phyloP scores from a whole-genome alignment of 164 flowering plant genomes.

The Santalum album region DNA sequence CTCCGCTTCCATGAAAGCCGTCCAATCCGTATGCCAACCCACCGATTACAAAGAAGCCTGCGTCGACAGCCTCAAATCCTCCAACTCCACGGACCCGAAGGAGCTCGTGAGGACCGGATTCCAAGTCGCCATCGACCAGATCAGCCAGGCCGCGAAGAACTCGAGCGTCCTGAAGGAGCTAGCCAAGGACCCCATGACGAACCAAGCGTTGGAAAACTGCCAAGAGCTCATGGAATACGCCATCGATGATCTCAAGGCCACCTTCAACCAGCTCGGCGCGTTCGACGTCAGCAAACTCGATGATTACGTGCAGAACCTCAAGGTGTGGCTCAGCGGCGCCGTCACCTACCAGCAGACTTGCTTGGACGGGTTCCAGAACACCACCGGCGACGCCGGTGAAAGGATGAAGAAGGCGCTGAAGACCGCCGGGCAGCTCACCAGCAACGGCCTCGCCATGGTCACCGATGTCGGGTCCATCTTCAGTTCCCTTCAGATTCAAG shows the following conservation, averaged over 20 bases:
- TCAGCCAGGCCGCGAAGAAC: slow-evolving; percentile 19
- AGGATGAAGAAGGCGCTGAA: slow-evolving; percentile 31
- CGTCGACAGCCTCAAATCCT: slow-evolving; percentile 16
- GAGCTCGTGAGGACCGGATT: slow-evolving; percentile 34
- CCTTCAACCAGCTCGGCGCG: slow-evolving; percentile 16
- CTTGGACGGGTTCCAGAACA: slow-evolving; percentile 57
- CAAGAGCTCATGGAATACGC: slow-evolving; percentile 27
- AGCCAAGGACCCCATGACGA: slow-evolving; percentile 27
- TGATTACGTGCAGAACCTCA: slow-evolving; percentile 35
- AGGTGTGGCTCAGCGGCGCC: slow-evolving; percentile 67
- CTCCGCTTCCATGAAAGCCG: slow-evolving; percentile 27
- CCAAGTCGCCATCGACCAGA: slow-evolving; percentile 14
- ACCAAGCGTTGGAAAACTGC: slow-evolving; percentile 30
- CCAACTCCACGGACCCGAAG: slow-evolving; percentile 33
- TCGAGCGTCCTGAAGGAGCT: slow-evolving; percentile 18
- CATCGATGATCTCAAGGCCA: slow-evolving; percentile 22
- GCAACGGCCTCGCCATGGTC: slow-evolving; percentile 41
- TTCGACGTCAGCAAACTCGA: slow-evolving; percentile 29
- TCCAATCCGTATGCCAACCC: slow-evolving; percentile 38
- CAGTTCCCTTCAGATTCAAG: slow-evolving; percentile 10
- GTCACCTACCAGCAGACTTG: slow-evolving; percentile 67
- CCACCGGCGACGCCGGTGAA: slow-evolving; percentile 38
- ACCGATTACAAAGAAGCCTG: slow-evolving; percentile 40
- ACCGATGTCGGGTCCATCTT: slow-evolving; percentile 13
- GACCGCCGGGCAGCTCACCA: slow-evolving; percentile 28